phyloP scores from a whole-genome alignment of 1,284 basidiomycete genomes.

The Microbotryomycetes sp. region DNA sequence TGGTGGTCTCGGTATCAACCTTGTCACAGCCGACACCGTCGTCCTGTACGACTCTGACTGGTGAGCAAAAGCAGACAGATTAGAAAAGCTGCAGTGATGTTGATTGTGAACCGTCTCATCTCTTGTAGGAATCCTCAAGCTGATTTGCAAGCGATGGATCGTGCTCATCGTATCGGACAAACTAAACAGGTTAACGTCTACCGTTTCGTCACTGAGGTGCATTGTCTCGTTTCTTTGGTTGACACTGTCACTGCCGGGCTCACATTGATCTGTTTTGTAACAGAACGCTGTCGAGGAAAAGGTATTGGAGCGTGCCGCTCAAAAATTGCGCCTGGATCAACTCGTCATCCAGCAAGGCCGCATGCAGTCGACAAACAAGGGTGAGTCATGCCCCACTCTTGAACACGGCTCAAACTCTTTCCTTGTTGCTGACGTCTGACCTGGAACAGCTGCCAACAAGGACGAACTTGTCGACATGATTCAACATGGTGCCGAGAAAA shows the following conservation, averaged over 20 bases:
- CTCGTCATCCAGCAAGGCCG: conserved; percentile 96
- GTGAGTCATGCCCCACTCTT: conserved; percentile 8
- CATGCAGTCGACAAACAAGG: conserved; percentile 47
- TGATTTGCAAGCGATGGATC: conserved; percentile 98
- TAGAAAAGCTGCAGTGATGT: not conserved
- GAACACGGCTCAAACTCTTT: not conserved
- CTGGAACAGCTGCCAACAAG: conserved; percentile 79
- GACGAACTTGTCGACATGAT: conserved; percentile 98
- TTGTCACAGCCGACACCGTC: conserved; percentile 92
- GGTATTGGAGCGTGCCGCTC: conserved; percentile 92
- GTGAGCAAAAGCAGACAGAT: too few species aligned
- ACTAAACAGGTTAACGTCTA: conserved; percentile 99
- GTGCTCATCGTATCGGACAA: conserved; percentile 96
- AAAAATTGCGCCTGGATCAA: conserved; percentile 93
- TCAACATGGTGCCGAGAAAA: conserved; percentile 93
- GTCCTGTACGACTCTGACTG: conserved; percentile 98
- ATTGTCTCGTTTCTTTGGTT: not conserved
- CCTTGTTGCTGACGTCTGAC: conserved; percentile 42
- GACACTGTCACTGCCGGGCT: not conserved
- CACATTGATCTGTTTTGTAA: not conserved
- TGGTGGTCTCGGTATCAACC: conserved; percentile 96
- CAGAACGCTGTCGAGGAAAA: conserved; percentile 87
- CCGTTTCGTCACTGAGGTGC: conserved; percentile 85
- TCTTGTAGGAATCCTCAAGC: conserved; percentile 85
- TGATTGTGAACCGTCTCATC: conserved; percentile 17